Base-by-base conservation (phyloP, 2,329 filamentous ascomycete genomes). In the Hypoxylon sp. region DNA sequence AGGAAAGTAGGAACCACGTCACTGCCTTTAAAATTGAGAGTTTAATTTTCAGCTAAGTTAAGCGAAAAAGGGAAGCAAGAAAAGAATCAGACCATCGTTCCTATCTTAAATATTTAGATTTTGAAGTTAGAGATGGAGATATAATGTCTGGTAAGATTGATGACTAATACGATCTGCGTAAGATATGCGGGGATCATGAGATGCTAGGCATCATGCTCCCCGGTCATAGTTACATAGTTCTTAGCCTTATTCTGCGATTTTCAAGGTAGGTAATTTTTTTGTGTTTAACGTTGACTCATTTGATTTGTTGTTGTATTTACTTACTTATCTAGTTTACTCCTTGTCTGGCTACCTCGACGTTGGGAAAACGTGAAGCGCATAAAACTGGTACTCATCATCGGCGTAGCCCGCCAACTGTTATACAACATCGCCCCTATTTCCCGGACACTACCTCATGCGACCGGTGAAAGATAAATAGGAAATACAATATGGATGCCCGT, bases 401-500 rank as follows among this genome's bases (percentile, higher is more conserved):
- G 14, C 42, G 19, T 14, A 55, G 17, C 10, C 14, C 39, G 39
- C 39, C 39, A 44, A 29, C 39, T 42, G 19, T 14, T 6, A 35
- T 19, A 39, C 17, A 29, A 6, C 29, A 5, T 35, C 13, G 17
- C 42, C 4, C 29, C 22, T 39, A 9, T 39, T 59, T 59, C 26
- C 29, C 26, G 31, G 17, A n/a, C 22, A 44, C 39, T 24, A 44
- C 22, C 29, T 29, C 11, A 24, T 42, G 8, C 26, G 24, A 13
- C 31, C 29, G 17, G 33, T 35, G 53, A 17, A 31, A 59, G 33
- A 42, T 11, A 35, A 24, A 62, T 19, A 26, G 26, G 54, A 63
- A 53, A 67, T 37, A 26, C 61, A 74, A 24, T 50, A 90, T 90
- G 88, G 84, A 90, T 61, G 87, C 83, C 29, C 81, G 81, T 58